Base-by-base conservation (phyloP, 305 asterid species). In the Fraxinus greggii region DNA sequence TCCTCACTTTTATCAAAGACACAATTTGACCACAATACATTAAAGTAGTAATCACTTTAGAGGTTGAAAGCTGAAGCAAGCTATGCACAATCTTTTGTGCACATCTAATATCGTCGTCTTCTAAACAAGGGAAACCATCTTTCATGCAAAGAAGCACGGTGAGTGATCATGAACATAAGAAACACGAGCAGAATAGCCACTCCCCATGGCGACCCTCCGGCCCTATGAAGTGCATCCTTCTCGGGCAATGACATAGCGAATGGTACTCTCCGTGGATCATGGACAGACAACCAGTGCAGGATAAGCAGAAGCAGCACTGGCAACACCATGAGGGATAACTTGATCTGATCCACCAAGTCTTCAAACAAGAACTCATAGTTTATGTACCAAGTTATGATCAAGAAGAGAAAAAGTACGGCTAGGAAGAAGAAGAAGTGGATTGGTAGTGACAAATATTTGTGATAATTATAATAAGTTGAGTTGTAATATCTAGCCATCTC, bases 131-230 rank as follows among this genome's bases (percentile, higher is more conserved):
- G 97, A 75, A 88, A 92, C 98, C 95, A 94, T 17, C 92, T 87
- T 77, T 90, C 95, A 0, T 89, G 95, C 24, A 94, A 80, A 63
- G 97, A 90, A 86, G 89, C 75, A 38, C 91, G 98, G 86, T 94
- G 97, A 82, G 89, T 86, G 86, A 89, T 85, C 96, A 94, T 87
- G 89, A 94, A 84, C 78, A 92, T 85, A 24, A 94, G 94, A 69
- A 94, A 67, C 29, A 92, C 31, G 28, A 92, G 93, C 79, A 94
- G 75, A 70, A 90, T 54, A 15, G 88, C 93, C 32, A 92, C 92
- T 9, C 98, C 97, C 2, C 91, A 48, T 0, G 98, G 93, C 0
- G 97, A 92, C 26, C 97, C 97, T 36, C 97, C 98, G 7, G 91
- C 87, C 82, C 93, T 81, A 31, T 94, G 90, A 15, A 90, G 78